phyloP scores from a whole-genome alignment of 768 basidiomycete genomes.

The Tephrocybe rancida region DNA sequence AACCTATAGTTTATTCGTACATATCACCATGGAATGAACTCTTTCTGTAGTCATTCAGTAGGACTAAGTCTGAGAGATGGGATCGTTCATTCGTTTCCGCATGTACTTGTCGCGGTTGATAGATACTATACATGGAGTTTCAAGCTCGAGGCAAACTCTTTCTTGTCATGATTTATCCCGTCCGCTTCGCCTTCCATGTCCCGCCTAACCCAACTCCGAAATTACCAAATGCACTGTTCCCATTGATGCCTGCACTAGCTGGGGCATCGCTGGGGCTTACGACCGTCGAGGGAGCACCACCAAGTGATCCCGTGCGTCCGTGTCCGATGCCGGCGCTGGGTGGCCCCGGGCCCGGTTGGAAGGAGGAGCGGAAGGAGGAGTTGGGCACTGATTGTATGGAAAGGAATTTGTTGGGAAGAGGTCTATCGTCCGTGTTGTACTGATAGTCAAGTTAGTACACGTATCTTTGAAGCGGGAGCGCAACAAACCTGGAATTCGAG shows the following conservation, averaged over 20 bases:
- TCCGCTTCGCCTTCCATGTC: slow-evolving; percentile 27
- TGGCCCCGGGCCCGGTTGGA: slow-evolving; percentile 38
- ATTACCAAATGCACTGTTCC: slow-evolving; percentile 30
- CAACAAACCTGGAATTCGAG: slow-evolving; percentile 84
- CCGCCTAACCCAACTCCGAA: slow-evolving; percentile 30
- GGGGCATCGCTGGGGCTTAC: slow-evolving; percentile 12
- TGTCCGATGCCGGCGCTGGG: neutral
- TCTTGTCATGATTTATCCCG: neutral
- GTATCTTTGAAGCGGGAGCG: neutral
- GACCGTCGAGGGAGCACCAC: slow-evolving; percentile 1
- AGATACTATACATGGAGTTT: slow-evolving; percentile 1
- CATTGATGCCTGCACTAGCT: slow-evolving; percentile 13
- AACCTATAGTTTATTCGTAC: no score
- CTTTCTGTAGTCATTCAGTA: no score
- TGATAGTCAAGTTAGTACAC: slow-evolving; percentile 23
- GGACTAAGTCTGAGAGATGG: no score
- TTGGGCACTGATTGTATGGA: slow-evolving; percentile 72
- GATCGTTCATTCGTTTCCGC: no score
- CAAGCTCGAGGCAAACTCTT: neutral
- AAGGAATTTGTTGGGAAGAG: slow-evolving; percentile 79
- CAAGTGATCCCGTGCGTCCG: slow-evolving; percentile 17
- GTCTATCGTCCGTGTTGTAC: slow-evolving; percentile 90
- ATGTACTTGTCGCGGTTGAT: no score
- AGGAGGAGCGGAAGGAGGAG: slow-evolving; percentile 68
- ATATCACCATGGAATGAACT: no score